Base-by-base conservation (phyloP, 306 rosid species). In the Luffa acutangula region DNA sequence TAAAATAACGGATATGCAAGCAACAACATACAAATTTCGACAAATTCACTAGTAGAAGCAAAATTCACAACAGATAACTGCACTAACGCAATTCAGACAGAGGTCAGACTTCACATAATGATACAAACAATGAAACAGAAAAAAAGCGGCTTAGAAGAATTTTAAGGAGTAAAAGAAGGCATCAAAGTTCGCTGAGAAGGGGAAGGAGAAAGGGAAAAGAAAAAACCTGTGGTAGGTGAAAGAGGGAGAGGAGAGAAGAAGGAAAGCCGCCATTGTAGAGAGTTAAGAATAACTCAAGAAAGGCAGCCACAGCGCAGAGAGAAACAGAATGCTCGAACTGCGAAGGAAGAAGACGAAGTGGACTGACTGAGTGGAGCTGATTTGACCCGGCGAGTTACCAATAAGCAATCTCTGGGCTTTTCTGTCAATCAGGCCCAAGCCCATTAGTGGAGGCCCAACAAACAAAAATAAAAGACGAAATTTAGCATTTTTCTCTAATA, bases 221-320 rank as follows among this genome's bases (percentile, higher is more conserved):
- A 51, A 49, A 51, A 74, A 74, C 78, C 78, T 74, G 62, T 13
- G 14, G 9, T 5, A 72, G 42, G 20, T 25, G 58, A 20, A 51
- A 33, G 78, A 74, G 6, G 60, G 62, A 74, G 60, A 51, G 3
- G 78, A 74, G 4, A 72, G 77, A 72, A 72, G 77, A 72, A 72
- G 56, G 77, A 21, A 51, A 51, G 78, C 6, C 45, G 78, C 31
- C 78, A 74, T 74, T 51, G 15, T 0, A 33, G 39, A 74, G 59
- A 69, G 75, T 46, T 46, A 18, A 66, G 13, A 2, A 66, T 2
- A 15, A 14, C 48, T 43, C 6, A n/a, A 67, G 2, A 0, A 21
- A 10, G 14, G 7, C 39, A 21, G 15, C 65, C 65, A 59, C 65
- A 60, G 34, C 37, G 62, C 62, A 20, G 64, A 59, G 6, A 59